Evolutionary conservation across 768 basidiomycete species (phyloP).

Genomic region (Agrocybe chaxingu): DNA sequence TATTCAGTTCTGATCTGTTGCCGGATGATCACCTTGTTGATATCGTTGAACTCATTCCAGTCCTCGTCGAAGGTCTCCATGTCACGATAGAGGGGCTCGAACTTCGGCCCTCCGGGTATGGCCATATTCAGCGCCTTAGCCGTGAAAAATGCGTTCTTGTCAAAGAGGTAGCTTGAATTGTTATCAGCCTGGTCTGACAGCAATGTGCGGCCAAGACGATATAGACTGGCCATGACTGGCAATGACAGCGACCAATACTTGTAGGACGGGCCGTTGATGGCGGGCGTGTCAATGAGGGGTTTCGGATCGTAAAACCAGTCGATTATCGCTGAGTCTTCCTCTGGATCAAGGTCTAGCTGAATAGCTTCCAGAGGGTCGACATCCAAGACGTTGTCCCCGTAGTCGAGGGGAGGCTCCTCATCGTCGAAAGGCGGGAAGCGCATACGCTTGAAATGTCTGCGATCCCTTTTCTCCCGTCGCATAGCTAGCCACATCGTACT

Average conservation of each 20-base stretch:
- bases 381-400: slow-evolving; percentile 97
- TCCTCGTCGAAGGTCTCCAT: slow-evolving; percentile 98
- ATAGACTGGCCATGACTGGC: slow-evolving; percentile 96
- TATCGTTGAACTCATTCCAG: slow-evolving; percentile 99
- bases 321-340: slow-evolving; percentile 87
- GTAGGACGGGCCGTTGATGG: slow-evolving; percentile 92
- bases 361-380: slow-evolving; percentile 98
- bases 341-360: slow-evolving; percentile 89
- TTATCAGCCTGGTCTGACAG: slow-evolving; percentile 90
- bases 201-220: slow-evolving; percentile 91
- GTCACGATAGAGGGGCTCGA: slow-evolving; percentile 95
- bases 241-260: slow-evolving; percentile 89
- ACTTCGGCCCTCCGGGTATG: slow-evolving; percentile 97
- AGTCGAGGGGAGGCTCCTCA: slow-evolving; percentile 98
- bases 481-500: slow-evolving; percentile 99
- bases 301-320: slow-evolving; percentile 99
- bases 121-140: slow-evolving; percentile 97
- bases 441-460: slow-evolving; percentile 99
- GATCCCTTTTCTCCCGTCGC: slow-evolving; percentile 97
- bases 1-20: slow-evolving; percentile 98
- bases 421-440: slow-evolving; percentile 99
- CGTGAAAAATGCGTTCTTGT: slow-evolving; percentile 97
- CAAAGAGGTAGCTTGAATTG: slow-evolving; percentile 92
- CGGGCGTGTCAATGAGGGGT: slow-evolving; percentile 85
- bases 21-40: slow-evolving; percentile 99